Evolutionary conservation across 305 asterid genomes (phyloP).

Genomic region (Coffea humblotiana): DNA sequence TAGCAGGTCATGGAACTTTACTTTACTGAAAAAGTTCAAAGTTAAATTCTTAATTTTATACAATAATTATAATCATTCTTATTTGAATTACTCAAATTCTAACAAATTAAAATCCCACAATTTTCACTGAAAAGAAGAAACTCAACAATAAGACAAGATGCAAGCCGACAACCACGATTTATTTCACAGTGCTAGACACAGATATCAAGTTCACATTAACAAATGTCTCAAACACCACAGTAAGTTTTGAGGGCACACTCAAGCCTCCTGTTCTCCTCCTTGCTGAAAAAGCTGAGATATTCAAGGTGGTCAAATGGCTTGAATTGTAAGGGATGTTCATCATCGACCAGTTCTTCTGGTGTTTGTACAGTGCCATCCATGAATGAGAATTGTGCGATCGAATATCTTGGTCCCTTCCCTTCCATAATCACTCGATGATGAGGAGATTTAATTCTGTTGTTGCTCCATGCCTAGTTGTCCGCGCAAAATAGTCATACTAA

Average conservation of each 20-base stretch:
- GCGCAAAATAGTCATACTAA: not conserved
- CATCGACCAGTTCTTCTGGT: constrained; percentile 59
- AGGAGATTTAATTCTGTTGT: constrained; percentile 56
- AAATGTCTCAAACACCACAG: constrained; percentile 48
- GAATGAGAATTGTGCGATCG: constrained; percentile 71
- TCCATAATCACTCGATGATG: constrained; percentile 62
- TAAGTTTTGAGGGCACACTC: constrained; percentile 51
- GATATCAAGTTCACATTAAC: not conserved
- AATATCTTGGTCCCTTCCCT: constrained; percentile 51
- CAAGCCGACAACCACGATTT: not conserved
- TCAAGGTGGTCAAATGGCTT: constrained; percentile 65
- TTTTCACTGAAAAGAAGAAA: not conserved
- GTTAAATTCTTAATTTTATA: too few relatives aligned
- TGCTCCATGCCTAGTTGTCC: constrained; percentile 72
- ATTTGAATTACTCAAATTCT: not conserved
- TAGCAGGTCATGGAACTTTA: too few relatives aligned
- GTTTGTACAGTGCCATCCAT: constrained; percentile 50
- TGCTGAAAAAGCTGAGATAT: constrained; percentile 59
- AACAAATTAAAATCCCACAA: not conserved
- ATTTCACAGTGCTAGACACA: not conserved
- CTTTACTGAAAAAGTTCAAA: too few relatives aligned
- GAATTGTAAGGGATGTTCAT: constrained; percentile 48
- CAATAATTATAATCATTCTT: too few relatives aligned
- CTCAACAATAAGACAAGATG: not conserved
- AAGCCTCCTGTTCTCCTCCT: constrained; percentile 60